phyloP scores from a whole-genome alignment of 805 yeast genomes.

The Spathaspora gorwiae region DNA sequence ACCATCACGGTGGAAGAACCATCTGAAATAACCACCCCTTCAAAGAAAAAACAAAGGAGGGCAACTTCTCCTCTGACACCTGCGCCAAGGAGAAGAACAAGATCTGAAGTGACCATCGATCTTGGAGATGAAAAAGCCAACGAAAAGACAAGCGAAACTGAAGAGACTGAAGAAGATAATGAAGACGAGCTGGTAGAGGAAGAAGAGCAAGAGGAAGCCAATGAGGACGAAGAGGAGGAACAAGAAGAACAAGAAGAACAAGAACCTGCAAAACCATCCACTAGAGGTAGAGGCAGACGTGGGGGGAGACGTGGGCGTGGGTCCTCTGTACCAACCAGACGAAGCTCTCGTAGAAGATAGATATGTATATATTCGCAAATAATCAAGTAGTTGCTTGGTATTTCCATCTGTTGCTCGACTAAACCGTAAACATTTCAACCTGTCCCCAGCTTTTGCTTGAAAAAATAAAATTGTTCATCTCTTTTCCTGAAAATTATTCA shows the following conservation, averaged over 20 bases:
- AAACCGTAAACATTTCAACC: no score
- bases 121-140: background rate
- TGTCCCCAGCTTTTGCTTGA: no score
- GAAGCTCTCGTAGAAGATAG: constrained; percentile 15
- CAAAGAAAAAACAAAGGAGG: background rate
- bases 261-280: constrained; percentile 5
- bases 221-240: constrained; percentile 8
- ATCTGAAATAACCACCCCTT: constrained; percentile 2
- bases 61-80: background rate
- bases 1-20: constrained; percentile 6
- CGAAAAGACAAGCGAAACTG: background rate
- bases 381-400: no score
- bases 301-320: background rate
- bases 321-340: constrained; percentile 9
- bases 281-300: constrained; percentile 7
- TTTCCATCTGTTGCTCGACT: no score
- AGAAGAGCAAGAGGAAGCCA: background rate
- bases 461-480: no score
- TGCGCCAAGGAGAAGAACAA: constrained; percentile 1
- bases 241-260: constrained; percentile 3
- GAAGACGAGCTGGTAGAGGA: constrained; percentile 3
- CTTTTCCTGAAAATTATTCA: no score
- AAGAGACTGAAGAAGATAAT: background rate
- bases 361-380: no score
- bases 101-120: constrained; percentile 5